A percentile compares a stretch with the other conserved stretches of the same genome.
Conservation (phyloP, 73 alveolate species). For the Effrenium voratum region DNA sequence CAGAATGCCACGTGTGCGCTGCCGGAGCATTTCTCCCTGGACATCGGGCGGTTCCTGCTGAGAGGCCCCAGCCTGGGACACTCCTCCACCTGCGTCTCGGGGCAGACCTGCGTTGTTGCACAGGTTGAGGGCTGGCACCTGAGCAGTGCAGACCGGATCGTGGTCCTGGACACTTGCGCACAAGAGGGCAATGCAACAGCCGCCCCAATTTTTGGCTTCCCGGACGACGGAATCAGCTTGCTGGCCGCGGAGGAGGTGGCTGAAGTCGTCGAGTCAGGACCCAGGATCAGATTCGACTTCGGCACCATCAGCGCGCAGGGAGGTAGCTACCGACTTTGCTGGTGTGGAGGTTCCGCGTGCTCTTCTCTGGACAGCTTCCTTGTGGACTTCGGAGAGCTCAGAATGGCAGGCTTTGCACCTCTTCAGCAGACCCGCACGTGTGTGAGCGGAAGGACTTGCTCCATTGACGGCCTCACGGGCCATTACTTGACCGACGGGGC, state of each 20-base stretch:
- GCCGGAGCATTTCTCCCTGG: slow-evolving; percentile 6
- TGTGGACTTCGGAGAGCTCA: slow-evolving; percentile 1
- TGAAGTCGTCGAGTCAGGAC: neutral
- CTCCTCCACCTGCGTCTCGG: slow-evolving; percentile 7
- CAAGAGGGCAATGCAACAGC: neutral
- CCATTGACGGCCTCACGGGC: neutral
- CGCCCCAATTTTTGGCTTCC: neutral
- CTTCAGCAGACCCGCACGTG: neutral
- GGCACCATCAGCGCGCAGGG: slow-evolving; percentile 8
- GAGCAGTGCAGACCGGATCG: neutral
- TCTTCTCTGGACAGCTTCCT: neutral
- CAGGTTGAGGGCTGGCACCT: neutral
- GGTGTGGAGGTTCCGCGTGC: neutral
- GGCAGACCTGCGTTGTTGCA: neutral
- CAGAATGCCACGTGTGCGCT: neutral
- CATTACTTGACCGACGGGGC: neutral
- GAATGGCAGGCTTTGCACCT: neutral
- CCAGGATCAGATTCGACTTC: neutral
- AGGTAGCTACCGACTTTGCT: neutral
- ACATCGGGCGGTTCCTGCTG: neutral
- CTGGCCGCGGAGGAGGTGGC: neutral
- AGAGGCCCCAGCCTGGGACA: neutral
- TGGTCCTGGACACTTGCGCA: neutral
- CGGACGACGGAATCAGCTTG: neutral
- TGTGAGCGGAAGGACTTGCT: neutral